Evolutionary conservation across 129 eudicot genomes (phyloP).

Genomic region (Tagetes patula): DNA sequence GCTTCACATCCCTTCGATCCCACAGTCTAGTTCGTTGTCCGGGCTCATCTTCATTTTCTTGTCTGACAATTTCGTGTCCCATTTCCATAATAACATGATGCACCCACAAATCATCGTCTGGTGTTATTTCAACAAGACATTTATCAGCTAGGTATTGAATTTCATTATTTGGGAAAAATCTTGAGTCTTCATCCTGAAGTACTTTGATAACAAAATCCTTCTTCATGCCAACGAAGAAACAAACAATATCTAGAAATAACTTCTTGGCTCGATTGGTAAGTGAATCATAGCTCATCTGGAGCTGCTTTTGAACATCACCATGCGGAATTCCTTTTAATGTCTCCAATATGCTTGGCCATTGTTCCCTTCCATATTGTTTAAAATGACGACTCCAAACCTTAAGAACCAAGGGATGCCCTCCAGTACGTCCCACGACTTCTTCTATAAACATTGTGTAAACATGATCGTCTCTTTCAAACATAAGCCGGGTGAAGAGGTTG

Average conservation of each 20-base stretch:
- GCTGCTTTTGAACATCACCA: constrained; percentile 20
- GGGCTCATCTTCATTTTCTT: constrained; percentile 28
- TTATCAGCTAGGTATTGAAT: constrained; percentile 18
- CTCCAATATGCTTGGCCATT: constrained; percentile 23
- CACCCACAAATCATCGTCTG: background rate
- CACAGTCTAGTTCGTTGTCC: constrained; percentile 27
- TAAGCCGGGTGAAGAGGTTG: constrained; percentile 23
- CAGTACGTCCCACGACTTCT: constrained; percentile 9
- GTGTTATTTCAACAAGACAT: constrained; percentile 9
- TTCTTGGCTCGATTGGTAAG: constrained; percentile 19
- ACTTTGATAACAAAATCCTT: constrained; percentile 14
- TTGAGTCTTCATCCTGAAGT: constrained; percentile 24
- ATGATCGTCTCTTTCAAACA: background rate
- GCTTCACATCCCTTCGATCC: constrained; percentile 4
- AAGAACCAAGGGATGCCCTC: constrained; percentile 35
- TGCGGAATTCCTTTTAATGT: constrained; percentile 27
- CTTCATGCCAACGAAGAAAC: constrained; percentile 23
- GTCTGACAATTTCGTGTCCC: constrained; percentile 32
- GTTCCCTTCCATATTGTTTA: background rate
- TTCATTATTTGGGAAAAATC: constrained; percentile 19
- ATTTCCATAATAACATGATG: constrained; percentile 20
- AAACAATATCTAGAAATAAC: constrained; percentile 29
- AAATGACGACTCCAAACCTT: constrained; percentile 29
- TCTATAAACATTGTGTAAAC: background rate
- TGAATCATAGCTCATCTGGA: constrained; percentile 28